Conservation (phyloP, 177 flowering plant genomes). For the Vitis hybrid region DNA sequence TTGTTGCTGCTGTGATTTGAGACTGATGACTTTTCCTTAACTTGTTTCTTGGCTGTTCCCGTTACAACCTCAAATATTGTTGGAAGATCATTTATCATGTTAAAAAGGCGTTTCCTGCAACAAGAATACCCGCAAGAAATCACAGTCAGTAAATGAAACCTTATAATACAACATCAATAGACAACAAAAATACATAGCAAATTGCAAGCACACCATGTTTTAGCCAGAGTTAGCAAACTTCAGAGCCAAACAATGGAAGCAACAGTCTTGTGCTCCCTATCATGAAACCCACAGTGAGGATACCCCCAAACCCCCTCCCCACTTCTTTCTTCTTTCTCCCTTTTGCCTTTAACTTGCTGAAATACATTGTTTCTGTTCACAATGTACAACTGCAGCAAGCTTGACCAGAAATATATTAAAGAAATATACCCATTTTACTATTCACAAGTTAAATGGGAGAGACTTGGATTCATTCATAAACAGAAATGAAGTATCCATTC, state of each 20-base stretch:
- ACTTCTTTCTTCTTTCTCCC: too few relatives aligned
- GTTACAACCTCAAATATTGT: conserved; percentile 59
- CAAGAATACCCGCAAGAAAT: background rate
- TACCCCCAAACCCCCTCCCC: background rate
- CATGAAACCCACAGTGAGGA: background rate
- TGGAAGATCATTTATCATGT: conserved; percentile 61
- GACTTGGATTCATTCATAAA: background rate
- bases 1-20: conserved; percentile 56
- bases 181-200: background rate
- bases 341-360: background rate
- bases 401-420: background rate
- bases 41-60: conserved; percentile 48
- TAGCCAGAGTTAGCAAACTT: background rate
- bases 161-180: too few relatives aligned
- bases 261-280: background rate
- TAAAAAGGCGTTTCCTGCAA: conserved; percentile 57
- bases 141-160: background rate
- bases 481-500: background rate
- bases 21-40: conserved; percentile 51
- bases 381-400: conserved; percentile 1
- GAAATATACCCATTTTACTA: background rate
- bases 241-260: background rate
- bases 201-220: background rate
- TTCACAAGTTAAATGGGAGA: background rate
- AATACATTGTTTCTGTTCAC: background rate